Base-by-base conservation (phyloP, 495 filamentous ascomycete species). In the Usnea hakonensis region DNA sequence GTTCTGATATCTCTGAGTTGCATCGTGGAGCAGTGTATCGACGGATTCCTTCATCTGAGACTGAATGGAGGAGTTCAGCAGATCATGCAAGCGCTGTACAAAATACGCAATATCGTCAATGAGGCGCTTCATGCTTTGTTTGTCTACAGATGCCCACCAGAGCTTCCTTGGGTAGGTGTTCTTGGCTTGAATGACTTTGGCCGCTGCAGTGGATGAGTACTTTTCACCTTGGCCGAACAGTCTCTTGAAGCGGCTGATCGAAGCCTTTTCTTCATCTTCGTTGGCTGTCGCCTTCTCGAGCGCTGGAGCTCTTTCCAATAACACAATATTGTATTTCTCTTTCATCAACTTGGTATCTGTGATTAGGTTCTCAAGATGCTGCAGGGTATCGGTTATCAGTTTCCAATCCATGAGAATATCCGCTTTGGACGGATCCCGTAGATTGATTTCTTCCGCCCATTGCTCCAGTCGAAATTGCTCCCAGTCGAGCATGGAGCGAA, bases 111-210 rank as follows among this genome's bases (percentile, higher is more conserved):
- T 67, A 46, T 65, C 64, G 21, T 43, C 38, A 23, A 74, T 38
- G 13, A 72, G 63, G 21, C 19, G 26, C 59, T 67, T 44, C 26
- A 74, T 37, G 30, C 70, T 71, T 21, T 58, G 59, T 48, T 60
- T 69, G 46, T 74, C 69, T 2, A 69, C 57, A 19, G 63, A 61
- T 16, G 70, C 70, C 70, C 69, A 72, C 57, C 69, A 65, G 19
- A 71, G 50, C 46, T 64, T 67, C 44, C 68, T 69, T 11, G 61
- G 21, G 14, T 65, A n/a, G 30, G 23, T 58, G 37, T 67, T 70
- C 41, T 67, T 53, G 26, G 67, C 58, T 44, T 65, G 61, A 19
- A 71, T 64, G 52, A 70, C 65, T 52, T 69, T 67, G 53, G 60
- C 65, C 11, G 68, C 62, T 35, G 64, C 64, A 30, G 55, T 69